Evolutionary conservation across 352 stramenopile species (phyloP).

Genomic region (Phytopythium boreale): DNA sequence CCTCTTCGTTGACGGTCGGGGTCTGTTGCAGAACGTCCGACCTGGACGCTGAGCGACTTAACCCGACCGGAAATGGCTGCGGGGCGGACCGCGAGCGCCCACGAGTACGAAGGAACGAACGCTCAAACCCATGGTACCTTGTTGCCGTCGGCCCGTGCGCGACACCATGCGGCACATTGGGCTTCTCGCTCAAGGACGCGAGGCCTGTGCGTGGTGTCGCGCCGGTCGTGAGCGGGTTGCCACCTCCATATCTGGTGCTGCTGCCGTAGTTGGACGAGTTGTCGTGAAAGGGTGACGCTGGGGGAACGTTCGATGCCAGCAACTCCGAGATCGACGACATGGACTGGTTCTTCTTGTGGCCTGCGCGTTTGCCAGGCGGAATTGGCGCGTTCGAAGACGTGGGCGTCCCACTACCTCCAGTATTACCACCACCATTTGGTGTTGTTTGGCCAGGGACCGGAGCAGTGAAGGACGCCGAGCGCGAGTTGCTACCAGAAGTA

Average conservation of each 20-base stretch:
- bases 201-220: constrained; percentile 65
- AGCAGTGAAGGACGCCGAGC: constrained; percentile 37
- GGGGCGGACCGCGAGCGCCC: constrained; percentile 60
- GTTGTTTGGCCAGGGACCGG: constrained; percentile 12
- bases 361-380: constrained; percentile 51
- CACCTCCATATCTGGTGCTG: constrained; percentile 11
- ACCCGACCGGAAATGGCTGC: constrained; percentile 19
- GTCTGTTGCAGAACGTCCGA: constrained; percentile 12
- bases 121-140: constrained; percentile 1
- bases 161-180: constrained; percentile 19
- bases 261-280: constrained; percentile 33
- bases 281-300: constrained; percentile 65
- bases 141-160: not conserved
- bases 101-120: constrained; percentile 25
- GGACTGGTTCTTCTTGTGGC: constrained; percentile 87
- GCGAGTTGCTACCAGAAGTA: constrained; percentile 29
- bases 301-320: constrained; percentile 41
- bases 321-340: constrained; percentile 88
- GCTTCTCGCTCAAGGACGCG: constrained; percentile 65
- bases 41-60: constrained; percentile 5
- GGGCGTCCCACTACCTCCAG: constrained; percentile 27
- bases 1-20: constrained; percentile 22
- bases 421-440: not conserved
- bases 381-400: constrained; percentile 24
- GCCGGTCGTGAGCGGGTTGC: constrained; percentile 7